phyloP scores from a whole-genome alignment of 768 basidiomycete species.

The Cyclocybe cylindracea region DNA sequence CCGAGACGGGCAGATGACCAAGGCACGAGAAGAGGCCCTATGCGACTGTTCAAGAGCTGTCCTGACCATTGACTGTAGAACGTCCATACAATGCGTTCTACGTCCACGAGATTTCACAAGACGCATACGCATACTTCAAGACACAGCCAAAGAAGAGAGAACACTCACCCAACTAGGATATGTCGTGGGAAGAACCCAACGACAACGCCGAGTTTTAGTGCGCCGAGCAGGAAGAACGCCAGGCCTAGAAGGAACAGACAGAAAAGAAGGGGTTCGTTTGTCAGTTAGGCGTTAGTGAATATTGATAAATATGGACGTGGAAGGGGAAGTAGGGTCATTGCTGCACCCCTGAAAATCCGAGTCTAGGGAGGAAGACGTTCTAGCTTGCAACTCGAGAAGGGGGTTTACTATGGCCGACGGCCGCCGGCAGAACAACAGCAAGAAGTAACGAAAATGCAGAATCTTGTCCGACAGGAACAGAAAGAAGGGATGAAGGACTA shows the following conservation, averaged over 20 bases:
- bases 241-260: slow-evolving; percentile 45
- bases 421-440: too few species aligned
- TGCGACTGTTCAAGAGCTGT: too few species aligned
- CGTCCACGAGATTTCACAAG: too few species aligned
- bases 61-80: too few species aligned
- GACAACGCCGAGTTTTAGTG: slow-evolving; percentile 77
- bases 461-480: neutral
- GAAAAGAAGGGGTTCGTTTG: neutral
- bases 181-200: slow-evolving; percentile 97
- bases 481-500: slow-evolving; percentile 10
- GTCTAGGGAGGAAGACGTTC: neutral
- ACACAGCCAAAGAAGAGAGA: too few species aligned
- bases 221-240: slow-evolving; percentile 85
- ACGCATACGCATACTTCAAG: too few species aligned
- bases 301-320: neutral
- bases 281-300: neutral
- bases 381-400: neutral
- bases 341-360: too few species aligned
- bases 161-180: slow-evolving; percentile 82
- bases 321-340: neutral
- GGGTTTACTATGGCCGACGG: too few species aligned
- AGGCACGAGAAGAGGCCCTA: neutral
- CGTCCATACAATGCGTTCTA: neutral
- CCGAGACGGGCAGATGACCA: slow-evolving; percentile 5
- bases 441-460: too few species aligned